Base-by-base conservation (phyloP, 768 basidiomycete species). In the Russula olivacea region DNA sequence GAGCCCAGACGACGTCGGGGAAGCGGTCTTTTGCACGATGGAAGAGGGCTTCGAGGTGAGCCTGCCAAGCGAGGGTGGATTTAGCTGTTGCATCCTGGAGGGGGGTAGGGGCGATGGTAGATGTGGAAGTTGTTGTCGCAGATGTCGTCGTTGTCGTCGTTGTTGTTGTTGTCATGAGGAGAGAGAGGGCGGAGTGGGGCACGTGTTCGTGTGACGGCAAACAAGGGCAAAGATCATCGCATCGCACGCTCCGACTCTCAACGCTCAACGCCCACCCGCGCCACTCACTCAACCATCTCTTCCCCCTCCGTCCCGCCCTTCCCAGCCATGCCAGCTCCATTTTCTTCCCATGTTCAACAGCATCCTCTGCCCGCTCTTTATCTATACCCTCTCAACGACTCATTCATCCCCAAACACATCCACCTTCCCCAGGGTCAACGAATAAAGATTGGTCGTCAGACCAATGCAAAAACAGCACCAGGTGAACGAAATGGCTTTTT, bases 1-100 rank as follows among this genome's bases (percentile, higher is more conserved):
- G 78, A 72, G 87, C 85, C 95, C 96, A 98, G n/a, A 92, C 85
- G 55, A 98, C 93, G 76, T 98, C 96, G n/a, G 91, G 89, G 71
- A 94, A 98, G 61, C 92, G 81, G 65, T 95, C 91, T 74, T 89
- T 89, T n/a, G 93, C 88, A 58, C 86, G 79, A 66, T 81, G 80
- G 74, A 93, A 95, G 45, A 98, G 81, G 7, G 79, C 70, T 61
- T 84, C 81, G 4, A 98, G 81, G 76, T 98, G 87, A n/a, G 73
- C 72, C 69, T 91, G 88, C 95, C 95, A 98, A 19, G 77, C 74
- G 5, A 76, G 70, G 0, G 89, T 91, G 1, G 91, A 91, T 61
- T 80, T 77, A 65, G 78, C 77, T 30, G 84, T 83, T 9, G 88
- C 86, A 70, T 91, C 85, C 60, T 83, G 80, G 25, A 87, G 77